Evolutionary conservation across 495 filamentous ascomycete genomes (phyloP), one percentile per base, ranked within the genome.

Genomic region (Rostrohypoxylon terebratum): DNA sequence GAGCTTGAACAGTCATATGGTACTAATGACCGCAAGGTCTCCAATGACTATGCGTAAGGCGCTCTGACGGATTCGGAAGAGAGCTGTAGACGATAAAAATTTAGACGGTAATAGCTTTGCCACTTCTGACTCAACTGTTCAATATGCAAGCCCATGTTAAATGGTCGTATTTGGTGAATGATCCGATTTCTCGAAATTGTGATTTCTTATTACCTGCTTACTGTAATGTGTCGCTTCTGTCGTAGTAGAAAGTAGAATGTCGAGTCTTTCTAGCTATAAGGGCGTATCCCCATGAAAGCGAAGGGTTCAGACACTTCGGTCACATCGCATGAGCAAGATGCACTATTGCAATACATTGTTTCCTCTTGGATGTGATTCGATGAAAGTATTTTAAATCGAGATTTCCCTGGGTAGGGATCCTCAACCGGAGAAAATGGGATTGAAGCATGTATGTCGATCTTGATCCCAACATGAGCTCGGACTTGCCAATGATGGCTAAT

Each of bases 1-100:
- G 74, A 76, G 31, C 28, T 70, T 7, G 63, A 38, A n/a, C 55
- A 66, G 28, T 54, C 60, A 4, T 40, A 66, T 50, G 44, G 64
- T 11, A 18, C 36, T 18, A 60, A 11, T n/a, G 57, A 51, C 16
- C 61, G 21, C 14, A 73, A 73, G 34, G 61, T n/a, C 40, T 14
- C 50, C 50, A 53, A 48, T 21, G 66, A 63, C 28, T 55, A 66
- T 53, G 65, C 66, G 25, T 73, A 14, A 73, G 40, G 50, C 45
- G 33, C 42, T 11, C 18, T 9, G 21, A 21, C 38, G 20, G 44
- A 20, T 51, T 2, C 51, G 3, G 53, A 48, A 13, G 16, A n/a
- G 16, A 33, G 16, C 20, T 7, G 6, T 50, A 11, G 8, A 36
- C 28, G 28, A 28, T 28, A 28, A 5, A 28, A 28, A 4, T 28